Conservation (phyloP, 257 asterid genomes). For the Solanum habrochaites region DNA sequence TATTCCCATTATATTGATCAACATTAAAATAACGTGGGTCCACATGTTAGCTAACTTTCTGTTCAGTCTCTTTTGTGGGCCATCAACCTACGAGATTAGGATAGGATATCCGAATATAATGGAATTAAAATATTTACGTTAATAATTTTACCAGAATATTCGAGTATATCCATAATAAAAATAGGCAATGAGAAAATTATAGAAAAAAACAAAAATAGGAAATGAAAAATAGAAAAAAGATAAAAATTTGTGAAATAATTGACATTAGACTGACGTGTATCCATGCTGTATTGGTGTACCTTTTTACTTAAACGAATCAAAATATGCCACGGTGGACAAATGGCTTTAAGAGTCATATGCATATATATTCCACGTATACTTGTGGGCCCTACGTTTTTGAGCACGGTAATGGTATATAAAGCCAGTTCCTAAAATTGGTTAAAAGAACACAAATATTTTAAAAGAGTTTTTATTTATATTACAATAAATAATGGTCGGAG, state of each 20-base stretch:
- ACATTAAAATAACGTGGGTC: background rate
- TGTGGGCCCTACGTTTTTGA: slow-evolving; percentile 8
- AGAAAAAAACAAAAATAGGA: background rate
- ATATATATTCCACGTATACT: background rate
- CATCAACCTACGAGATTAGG: background rate
- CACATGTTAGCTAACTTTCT: background rate
- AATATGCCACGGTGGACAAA: background rate
- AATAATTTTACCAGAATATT: slow-evolving; percentile 24
- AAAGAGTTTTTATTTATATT: background rate
- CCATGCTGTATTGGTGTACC: slow-evolving; percentile 30
- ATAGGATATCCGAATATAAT: background rate
- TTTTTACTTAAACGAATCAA: slow-evolving; percentile 5
- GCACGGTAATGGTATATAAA: slow-evolving; percentile 3
- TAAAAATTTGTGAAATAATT: slow-evolving; percentile 15
- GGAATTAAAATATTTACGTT: background rate
- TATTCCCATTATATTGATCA: too few species aligned
- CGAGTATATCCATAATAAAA: slow-evolving; percentile 50
- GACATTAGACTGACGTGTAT: slow-evolving; percentile 65
- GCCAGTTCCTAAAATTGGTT: background rate
- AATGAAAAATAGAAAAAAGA: background rate
- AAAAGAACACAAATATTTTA: background rate
- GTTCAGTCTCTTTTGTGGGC: background rate
- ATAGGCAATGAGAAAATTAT: background rate
- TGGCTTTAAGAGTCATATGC: background rate
- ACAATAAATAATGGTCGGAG: background rate